Percentiles rank a stretch among this genome's conserved stretches.
These are phyloP conservation scores for Spathaspora hagerdaliae DNA, from an alignment of 805 yeast genomes.

Conservation along the genomic window DNA sequence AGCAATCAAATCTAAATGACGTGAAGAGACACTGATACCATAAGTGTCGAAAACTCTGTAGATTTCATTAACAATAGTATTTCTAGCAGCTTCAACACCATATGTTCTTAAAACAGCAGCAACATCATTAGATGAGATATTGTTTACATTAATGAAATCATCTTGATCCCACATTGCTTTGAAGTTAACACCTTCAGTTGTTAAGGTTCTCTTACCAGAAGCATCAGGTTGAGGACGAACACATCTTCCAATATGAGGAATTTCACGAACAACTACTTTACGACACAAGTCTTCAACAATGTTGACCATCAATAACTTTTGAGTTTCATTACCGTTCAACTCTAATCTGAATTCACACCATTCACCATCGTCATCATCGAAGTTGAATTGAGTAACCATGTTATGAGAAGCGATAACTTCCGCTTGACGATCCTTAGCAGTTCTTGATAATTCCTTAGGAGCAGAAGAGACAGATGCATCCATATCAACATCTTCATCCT, in stretches of 20 bases:
- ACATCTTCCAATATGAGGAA: conserved; percentile 89
- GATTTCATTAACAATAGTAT: conserved; percentile 93
- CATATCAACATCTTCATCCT: conserved; percentile 30
- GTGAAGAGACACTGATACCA: conserved; percentile 86
- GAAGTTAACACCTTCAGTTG: conserved; percentile 98
- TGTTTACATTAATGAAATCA: conserved; percentile 85
- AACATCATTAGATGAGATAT: conserved; percentile 88
- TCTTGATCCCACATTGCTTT: conserved; percentile 98
- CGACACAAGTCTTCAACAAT: conserved; percentile 90
- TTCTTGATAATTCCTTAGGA: conserved; percentile 38
- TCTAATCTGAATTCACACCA: conserved; percentile 93
- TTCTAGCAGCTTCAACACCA: conserved; percentile 99
- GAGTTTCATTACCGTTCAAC: conserved; percentile 70
- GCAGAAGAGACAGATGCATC: conserved; percentile 20
- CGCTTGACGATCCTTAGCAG: conserved; percentile 80
- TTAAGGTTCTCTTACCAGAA: conserved; percentile 63
- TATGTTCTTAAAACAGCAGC: conserved; percentile 85
- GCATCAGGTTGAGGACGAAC: conserved; percentile 62
- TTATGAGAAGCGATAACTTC: conserved; percentile 73
- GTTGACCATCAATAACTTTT: conserved; percentile 95
- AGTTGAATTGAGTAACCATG: conserved; percentile 75
- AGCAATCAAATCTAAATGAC: conserved; percentile 95
- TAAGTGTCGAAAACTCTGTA: conserved; percentile 93
- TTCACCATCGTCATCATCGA: conserved; percentile 81
- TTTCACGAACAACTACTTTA: conserved; percentile 87